These are phyloP conservation scores for Debaryomyces sp. DNA, from an alignment of 1,139 yeast species.

Conservation along the genomic window DNA sequence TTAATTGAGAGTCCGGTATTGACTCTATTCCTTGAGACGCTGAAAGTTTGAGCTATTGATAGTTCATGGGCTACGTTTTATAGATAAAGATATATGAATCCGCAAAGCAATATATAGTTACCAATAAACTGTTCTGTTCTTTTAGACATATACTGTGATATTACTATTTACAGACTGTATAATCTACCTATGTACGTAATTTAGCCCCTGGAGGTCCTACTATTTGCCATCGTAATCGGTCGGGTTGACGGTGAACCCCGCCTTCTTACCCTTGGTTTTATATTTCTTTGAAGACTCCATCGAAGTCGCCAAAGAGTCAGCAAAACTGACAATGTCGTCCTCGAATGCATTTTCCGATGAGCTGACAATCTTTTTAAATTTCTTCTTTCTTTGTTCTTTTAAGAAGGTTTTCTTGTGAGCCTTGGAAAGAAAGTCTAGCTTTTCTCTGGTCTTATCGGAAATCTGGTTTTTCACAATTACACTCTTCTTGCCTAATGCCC, in stretches of 20 bases:
- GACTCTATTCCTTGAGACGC: constrained; percentile 1
- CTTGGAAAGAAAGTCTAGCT: constrained; percentile 41
- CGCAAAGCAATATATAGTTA: constrained; percentile 1
- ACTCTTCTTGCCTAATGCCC: constrained; percentile 82
- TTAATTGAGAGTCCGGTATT: constrained; percentile 3
- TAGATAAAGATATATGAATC: neutral
- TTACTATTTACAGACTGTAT: constrained; percentile 10
- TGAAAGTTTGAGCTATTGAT: neutral
- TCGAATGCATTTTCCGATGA: constrained; percentile 36
- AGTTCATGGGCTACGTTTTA: neutral
- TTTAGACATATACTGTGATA: constrained; percentile 1
- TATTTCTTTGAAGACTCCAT: constrained; percentile 39
- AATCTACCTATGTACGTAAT: constrained; percentile 3
- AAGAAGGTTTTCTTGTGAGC: constrained; percentile 44
- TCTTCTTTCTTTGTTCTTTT: constrained; percentile 46
- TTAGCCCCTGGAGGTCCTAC: neutral
- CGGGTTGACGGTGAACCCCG: constrained; percentile 31
- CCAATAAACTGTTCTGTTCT: constrained; percentile 1
- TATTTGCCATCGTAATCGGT: constrained; percentile 27
- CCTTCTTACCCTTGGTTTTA: constrained; percentile 34
- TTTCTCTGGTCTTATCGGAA: constrained; percentile 33
- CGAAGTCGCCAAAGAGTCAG: constrained; percentile 40
- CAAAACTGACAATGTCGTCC: constrained; percentile 32
- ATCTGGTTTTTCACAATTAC: constrained; percentile 41
- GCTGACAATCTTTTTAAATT: constrained; percentile 42